A percentile compares a stretch with the other conserved stretches of the same genome.
These are phyloP conservation scores for Ophiostoma sp. DNA, from an alignment of 2,329 filamentous ascomycete species.

Conservation along the genomic window DNA sequence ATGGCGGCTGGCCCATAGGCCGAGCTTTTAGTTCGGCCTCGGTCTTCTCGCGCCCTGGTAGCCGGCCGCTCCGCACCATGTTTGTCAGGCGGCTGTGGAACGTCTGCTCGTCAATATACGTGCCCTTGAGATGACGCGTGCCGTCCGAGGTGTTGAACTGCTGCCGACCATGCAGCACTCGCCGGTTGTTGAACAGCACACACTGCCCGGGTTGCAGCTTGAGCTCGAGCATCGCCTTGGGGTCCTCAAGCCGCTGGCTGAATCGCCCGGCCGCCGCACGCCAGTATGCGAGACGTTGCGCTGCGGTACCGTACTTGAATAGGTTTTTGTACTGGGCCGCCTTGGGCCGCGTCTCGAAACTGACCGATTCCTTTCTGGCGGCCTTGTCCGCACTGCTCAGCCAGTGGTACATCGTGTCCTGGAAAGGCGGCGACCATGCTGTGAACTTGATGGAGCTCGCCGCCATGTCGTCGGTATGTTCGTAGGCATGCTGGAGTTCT, in stretches of 20 bases:
- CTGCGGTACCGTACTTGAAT: not conserved
- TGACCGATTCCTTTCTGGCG: not conserved
- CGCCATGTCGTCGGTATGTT: not conserved
- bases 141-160: constrained; percentile 68
- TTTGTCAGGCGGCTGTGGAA: constrained; percentile 40
- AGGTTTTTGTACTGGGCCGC: too few relatives aligned
- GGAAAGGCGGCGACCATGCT: constrained; percentile 81
- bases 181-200: constrained; percentile 86
- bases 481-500: constrained; percentile 29
- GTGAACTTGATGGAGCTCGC: constrained; percentile 28
- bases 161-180: constrained; percentile 79
- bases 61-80: constrained; percentile 24
- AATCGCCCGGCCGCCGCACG: constrained; percentile 55
- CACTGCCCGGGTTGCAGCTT: constrained; percentile 80
- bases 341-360: not conserved
- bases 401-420: constrained; percentile 43
- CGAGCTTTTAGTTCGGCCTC: not conserved
- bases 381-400: not conserved
- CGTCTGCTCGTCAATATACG: constrained; percentile 67
- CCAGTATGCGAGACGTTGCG: constrained; percentile 29
- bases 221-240: constrained; percentile 64
- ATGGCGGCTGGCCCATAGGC: not conserved
- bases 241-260: constrained; percentile 56
- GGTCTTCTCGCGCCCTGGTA: constrained; percentile 28
- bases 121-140: constrained; percentile 78